Conservation (phyloP, 129 eudicot genomes). For the Arctium minus region DNA sequence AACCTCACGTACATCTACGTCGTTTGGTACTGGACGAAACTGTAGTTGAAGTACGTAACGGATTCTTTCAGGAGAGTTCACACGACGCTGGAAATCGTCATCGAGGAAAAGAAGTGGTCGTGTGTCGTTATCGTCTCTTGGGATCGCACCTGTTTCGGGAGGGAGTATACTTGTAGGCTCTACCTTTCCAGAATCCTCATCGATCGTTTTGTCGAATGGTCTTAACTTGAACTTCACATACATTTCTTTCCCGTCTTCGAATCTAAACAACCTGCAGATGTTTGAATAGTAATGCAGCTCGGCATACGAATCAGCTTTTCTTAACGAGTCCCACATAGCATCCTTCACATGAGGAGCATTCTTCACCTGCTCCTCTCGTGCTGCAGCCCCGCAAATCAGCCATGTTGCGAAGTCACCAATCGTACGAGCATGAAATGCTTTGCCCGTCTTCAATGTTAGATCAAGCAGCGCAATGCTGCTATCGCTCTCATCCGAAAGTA, state of each 20-base stretch:
- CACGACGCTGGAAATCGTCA: conserved; percentile 30
- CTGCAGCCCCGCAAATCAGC: conserved; percentile 44
- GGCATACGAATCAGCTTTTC: conserved; percentile 32
- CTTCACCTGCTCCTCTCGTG: conserved; percentile 49
- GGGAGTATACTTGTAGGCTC: conserved; percentile 41
- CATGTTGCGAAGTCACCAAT: conserved; percentile 56
- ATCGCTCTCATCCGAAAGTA: conserved; percentile 35
- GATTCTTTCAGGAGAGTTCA: conserved; percentile 27
- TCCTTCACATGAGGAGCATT: conserved; percentile 45
- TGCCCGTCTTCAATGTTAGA: conserved; percentile 49
- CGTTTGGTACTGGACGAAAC: conserved; percentile 27
- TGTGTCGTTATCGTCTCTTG: conserved; percentile 37
- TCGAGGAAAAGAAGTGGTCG: conserved; percentile 40
- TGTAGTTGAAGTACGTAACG: conserved; percentile 38
- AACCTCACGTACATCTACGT: conserved; percentile 25
- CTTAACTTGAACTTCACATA: conserved; percentile 43
- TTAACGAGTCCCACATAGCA: conserved; percentile 52
- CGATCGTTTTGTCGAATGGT: conserved; percentile 29
- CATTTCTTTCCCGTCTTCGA: conserved; percentile 44
- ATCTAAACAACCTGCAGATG: conserved; percentile 43
- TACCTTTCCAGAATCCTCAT: conserved; percentile 43
- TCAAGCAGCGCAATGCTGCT: conserved; percentile 33
- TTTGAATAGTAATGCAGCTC: conserved; percentile 51
- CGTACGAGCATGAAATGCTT: conserved; percentile 52
- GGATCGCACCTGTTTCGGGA: conserved; percentile 54